These are phyloP conservation scores for Acacia acuminata DNA, from an alignment of 306 rosid genomes.

Conservation along the genomic window DNA sequence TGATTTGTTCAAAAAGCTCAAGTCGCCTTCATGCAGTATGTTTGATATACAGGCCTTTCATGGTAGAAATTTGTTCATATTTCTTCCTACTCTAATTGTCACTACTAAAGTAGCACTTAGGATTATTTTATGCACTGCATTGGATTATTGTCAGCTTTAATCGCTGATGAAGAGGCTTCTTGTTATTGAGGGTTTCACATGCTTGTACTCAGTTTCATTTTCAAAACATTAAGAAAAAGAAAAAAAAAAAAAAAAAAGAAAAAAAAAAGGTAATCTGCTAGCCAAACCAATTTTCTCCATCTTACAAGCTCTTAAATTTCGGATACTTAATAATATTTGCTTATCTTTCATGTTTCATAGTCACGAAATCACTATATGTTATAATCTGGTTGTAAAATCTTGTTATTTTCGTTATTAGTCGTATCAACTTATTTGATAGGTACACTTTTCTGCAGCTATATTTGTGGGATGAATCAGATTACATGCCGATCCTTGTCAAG, in stretches of 20 bases:
- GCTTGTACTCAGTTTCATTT: not conserved
- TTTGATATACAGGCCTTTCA: conserved; percentile 77
- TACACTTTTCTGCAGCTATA: conserved; percentile 54
- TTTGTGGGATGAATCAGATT: conserved; percentile 77
- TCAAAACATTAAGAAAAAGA: conserved; percentile 1
- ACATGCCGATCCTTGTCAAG: conserved; percentile 60
- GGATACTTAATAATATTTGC: not conserved
- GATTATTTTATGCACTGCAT: conserved; percentile 15
- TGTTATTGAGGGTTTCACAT: not conserved
- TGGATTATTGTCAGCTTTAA: not conserved
- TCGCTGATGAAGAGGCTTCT: not conserved
- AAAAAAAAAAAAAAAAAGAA: too few relatives aligned
- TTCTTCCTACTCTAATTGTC: conserved; percentile 22
- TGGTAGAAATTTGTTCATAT: conserved; percentile 49
- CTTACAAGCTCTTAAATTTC: not conserved
- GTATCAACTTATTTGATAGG: conserved; percentile 1
- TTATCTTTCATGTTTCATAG: conserved; percentile 7
- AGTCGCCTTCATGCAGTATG: conserved; percentile 57
- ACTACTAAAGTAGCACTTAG: conserved; percentile 3
- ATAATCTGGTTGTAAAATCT: not conserved
- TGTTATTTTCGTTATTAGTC: not conserved
- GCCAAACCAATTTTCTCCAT: conserved; percentile 17
- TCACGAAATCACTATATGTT: not conserved
- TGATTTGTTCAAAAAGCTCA: conserved; percentile 64
- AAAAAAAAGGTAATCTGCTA: not conserved